A percentile compares a stretch with the other conserved stretches of the same genome.
Conservation (phyloP, 805 yeast genomes). For the Kodamaea leandrae region DNA sequence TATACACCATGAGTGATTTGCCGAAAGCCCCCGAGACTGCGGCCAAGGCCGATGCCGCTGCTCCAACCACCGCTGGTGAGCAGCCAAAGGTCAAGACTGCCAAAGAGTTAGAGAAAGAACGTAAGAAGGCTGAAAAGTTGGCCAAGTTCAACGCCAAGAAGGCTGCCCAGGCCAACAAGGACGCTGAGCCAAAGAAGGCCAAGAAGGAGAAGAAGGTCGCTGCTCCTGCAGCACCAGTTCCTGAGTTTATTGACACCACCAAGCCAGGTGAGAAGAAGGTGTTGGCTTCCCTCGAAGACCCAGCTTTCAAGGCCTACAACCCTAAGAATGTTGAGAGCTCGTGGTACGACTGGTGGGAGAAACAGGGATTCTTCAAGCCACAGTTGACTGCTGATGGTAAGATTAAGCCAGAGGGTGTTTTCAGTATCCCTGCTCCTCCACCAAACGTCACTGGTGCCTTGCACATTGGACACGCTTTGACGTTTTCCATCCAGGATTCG, state of each 20-base stretch:
- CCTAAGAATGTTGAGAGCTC: constrained; percentile 93
- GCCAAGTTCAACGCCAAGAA: constrained; percentile 86
- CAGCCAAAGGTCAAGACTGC: constrained; percentile 54
- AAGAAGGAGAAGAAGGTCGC: constrained; percentile 70
- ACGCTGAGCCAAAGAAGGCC: constrained; percentile 18
- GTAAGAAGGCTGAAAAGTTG: constrained; percentile 82
- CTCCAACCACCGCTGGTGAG: constrained; percentile 17
- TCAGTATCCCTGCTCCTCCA: constrained; percentile 97
- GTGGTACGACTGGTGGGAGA: constrained; percentile 98
- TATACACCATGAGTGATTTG: constrained; percentile 12
- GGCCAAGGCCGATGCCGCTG: constrained; percentile 17
- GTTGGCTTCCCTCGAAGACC: constrained; percentile 83
- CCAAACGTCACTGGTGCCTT: constrained; percentile 99
- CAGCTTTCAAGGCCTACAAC: constrained; percentile 89
- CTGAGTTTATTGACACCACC: constrained; percentile 85
- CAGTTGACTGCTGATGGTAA: constrained; percentile 74
- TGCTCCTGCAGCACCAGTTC: constrained; percentile 65
- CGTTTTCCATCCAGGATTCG: constrained; percentile 92
- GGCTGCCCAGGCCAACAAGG: constrained; percentile 42
- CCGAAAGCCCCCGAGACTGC: constrained; percentile 11
- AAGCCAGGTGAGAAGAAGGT: constrained; percentile 88
- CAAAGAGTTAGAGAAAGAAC: constrained; percentile 81
- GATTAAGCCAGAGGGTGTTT: constrained; percentile 75
- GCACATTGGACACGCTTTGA: constrained; percentile 97
- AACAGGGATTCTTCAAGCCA: constrained; percentile 85